Percentiles rank a stretch among this genome's conserved stretches.
These are phyloP conservation scores for Pyrenophora seminiperda DNA, from an alignment of 2,329 filamentous ascomycete genomes.

Conservation along the genomic window DNA sequence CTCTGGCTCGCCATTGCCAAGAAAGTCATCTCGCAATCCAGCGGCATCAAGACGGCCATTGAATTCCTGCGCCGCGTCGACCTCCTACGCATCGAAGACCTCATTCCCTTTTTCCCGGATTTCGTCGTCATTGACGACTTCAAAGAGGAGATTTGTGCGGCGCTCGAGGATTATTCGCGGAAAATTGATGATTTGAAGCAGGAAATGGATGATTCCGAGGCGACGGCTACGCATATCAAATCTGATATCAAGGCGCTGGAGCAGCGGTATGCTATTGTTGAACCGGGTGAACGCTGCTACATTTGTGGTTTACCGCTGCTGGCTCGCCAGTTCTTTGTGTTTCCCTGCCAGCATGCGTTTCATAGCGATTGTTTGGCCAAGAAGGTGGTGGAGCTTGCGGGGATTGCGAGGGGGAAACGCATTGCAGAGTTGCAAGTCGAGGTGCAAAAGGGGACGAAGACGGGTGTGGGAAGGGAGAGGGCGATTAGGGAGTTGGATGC, in stretches of 20 bases:
- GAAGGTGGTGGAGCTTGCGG: slow-evolving; percentile 81
- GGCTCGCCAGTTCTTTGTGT: slow-evolving; percentile 94
- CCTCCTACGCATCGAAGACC: slow-evolving; percentile 88
- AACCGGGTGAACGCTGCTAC: slow-evolving; percentile 93
- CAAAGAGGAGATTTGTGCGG: slow-evolving; percentile 95
- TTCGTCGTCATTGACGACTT: slow-evolving; percentile 99
- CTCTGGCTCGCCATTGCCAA: slow-evolving; percentile 95
- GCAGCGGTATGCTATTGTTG: slow-evolving; percentile 91
- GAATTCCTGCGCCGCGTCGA: slow-evolving; percentile 92
- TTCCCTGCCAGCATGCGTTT: slow-evolving; percentile 97
- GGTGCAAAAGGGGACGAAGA: slow-evolving; percentile 75
- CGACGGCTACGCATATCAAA: slow-evolving; percentile 89
- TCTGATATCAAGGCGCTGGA: slow-evolving; percentile 85
- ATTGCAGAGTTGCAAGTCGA: slow-evolving; percentile 86
- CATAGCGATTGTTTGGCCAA: slow-evolving; percentile 92
- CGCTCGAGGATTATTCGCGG: slow-evolving; percentile 89
- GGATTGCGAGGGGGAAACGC: slow-evolving; percentile 73
- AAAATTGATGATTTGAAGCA: slow-evolving; percentile 86
- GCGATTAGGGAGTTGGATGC: slow-evolving; percentile 88
- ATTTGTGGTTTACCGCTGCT: slow-evolving; percentile 84
- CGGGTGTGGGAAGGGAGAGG: slow-evolving; percentile 74
- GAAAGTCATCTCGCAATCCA: slow-evolving; percentile 85
- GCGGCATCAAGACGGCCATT: slow-evolving; percentile 84
- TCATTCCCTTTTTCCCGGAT: slow-evolving; percentile 98
- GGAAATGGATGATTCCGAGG: slow-evolving; percentile 94